Conservation (phyloP, 129 eudicot species). For the Logfia minima region DNA sequence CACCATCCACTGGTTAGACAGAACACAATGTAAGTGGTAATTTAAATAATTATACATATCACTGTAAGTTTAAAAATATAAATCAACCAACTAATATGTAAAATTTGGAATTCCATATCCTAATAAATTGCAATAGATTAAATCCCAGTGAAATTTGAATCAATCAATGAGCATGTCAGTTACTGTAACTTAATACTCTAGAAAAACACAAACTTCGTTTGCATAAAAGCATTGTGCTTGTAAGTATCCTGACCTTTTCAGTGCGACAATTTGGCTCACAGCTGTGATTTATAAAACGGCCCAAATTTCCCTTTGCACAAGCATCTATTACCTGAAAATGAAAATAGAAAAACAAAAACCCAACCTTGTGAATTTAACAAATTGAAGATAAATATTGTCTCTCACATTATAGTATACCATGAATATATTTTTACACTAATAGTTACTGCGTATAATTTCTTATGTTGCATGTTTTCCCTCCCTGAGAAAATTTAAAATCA, state of each 20-base stretch:
- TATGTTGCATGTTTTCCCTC: background rate
- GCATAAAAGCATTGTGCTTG: slow-evolving; percentile 4
- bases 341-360: background rate
- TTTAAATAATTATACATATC: background rate
- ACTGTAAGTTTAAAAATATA: slow-evolving; percentile 6
- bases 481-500: background rate
- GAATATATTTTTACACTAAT: background rate
- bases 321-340: slow-evolving; percentile 90
- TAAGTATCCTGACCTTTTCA: slow-evolving; percentile 63
- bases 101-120: background rate
- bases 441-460: background rate
- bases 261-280: slow-evolving; percentile 98
- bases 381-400: background rate
- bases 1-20: slow-evolving; percentile 87
- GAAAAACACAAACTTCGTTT: background rate
- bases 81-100: slow-evolving; percentile 4
- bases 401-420: background rate
- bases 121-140: background rate
- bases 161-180: background rate
- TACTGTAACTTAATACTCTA: slow-evolving; percentile 11
- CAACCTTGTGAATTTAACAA: slow-evolving; percentile 3
- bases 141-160: background rate
- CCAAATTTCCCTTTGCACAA: slow-evolving; percentile 94
- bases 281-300: slow-evolving; percentile 95
- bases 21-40: slow-evolving; percentile 25